Evolutionary conservation across 225 moss, liverwort and hornwort species (phyloP).

Genomic region (Ulota crispa): DNA sequence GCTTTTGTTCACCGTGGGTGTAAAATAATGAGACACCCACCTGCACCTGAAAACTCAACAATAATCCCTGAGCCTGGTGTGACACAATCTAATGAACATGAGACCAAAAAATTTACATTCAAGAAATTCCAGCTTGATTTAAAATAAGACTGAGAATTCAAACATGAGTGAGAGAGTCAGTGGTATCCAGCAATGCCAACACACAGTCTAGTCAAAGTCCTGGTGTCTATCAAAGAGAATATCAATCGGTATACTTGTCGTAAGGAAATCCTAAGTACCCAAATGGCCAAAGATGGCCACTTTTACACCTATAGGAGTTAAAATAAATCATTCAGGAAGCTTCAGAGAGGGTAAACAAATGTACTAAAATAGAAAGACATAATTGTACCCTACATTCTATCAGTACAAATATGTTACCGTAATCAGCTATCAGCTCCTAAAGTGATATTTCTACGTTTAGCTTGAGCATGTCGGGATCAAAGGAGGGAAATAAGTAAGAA

Average conservation of each 20-base stretch:
- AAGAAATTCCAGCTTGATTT: neutral
- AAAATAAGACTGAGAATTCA: neutral
- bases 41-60: slow-evolving; percentile 30
- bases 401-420: neutral
- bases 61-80: neutral
- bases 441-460: neutral
- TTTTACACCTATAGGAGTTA: neutral
- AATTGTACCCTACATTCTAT: neutral
- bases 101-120: neutral
- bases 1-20: slow-evolving; percentile 15
- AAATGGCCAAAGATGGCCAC: neutral
- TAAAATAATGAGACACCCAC: slow-evolving; percentile 34
- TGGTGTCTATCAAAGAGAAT: neutral
- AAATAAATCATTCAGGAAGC: neutral
- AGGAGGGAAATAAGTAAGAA: neutral
- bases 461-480: neutral
- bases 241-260: neutral
- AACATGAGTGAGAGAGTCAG: neutral
- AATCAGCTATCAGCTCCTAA: neutral
- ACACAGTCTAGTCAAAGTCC: neutral
- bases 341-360: too few species aligned
- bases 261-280: neutral
- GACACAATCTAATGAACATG: neutral
- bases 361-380: neutral
- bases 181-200: neutral